Conservation (phyloP, 441 rosid genomes). For the Pelargonium cotyledonis region DNA sequence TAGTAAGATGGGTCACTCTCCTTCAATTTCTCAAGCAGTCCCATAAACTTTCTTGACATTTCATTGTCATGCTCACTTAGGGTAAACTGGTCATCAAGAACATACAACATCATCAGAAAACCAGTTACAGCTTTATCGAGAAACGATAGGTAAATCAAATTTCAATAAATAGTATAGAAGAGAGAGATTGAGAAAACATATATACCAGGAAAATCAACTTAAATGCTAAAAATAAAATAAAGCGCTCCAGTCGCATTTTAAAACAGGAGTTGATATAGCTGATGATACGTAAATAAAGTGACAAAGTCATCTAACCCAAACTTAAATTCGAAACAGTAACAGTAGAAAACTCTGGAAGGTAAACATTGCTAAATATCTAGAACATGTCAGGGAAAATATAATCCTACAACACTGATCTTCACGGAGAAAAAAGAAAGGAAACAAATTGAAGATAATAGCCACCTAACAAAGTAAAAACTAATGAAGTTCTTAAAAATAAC, state of each 20-base stretch:
- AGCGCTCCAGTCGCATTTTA: not conserved
- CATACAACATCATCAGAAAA: not conserved
- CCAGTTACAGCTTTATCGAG: not conserved
- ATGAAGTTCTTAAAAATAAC: not conserved
- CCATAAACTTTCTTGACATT: constrained; percentile 77
- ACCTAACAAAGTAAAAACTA: not conserved
- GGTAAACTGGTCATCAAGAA: constrained; percentile 48
- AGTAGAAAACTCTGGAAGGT: not conserved
- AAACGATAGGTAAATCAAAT: not conserved
- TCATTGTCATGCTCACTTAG: constrained; percentile 60
- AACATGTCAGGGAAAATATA: not conserved
- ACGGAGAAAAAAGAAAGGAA: not conserved
- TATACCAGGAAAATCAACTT: constrained; percentile 2
- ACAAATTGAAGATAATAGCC: not conserved
- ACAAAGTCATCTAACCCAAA: not conserved
- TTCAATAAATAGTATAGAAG: not conserved
- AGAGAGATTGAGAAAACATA: not conserved
- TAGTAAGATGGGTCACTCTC: constrained; percentile 66
- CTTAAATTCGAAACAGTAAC: not conserved
- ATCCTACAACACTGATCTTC: not conserved
- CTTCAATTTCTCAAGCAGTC: constrained; percentile 55
- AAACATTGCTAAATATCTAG: not conserved
- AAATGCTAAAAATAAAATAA: not conserved
- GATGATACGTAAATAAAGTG: not conserved
- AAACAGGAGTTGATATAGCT: not conserved